Conservation (phyloP, 805 yeast genomes). For the Cyberlindnera maritima region DNA sequence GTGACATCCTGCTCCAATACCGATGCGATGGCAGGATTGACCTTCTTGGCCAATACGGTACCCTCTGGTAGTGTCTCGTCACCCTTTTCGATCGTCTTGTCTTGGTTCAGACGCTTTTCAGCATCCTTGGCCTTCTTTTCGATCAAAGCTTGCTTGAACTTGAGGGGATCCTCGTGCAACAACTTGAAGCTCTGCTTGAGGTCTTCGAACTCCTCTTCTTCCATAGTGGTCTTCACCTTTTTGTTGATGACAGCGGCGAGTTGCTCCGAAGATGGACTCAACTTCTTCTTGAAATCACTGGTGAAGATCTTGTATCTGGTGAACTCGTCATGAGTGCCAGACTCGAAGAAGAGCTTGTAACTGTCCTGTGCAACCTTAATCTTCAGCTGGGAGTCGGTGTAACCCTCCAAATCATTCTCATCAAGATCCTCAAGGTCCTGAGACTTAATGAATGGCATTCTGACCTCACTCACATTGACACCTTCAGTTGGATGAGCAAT, state of each 20-base stretch:
- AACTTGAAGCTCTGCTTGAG: slow-evolving; percentile 5
- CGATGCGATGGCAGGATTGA: slow-evolving; percentile 24
- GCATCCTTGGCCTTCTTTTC: slow-evolving; percentile 12
- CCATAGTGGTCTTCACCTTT: slow-evolving; percentile 3
- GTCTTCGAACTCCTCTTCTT: slow-evolving; percentile 14
- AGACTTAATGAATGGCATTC: slow-evolving; percentile 73
- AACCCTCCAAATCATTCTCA: slow-evolving; percentile 56
- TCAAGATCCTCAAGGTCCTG: slow-evolving; percentile 40
- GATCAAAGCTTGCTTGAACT: slow-evolving; percentile 11
- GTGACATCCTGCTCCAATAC: slow-evolving; percentile 30
- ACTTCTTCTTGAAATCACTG: slow-evolving; percentile 32
- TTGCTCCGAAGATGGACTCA: slow-evolving; percentile 33
- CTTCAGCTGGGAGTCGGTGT: slow-evolving; percentile 64
- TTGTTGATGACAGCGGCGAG: slow-evolving; percentile 14
- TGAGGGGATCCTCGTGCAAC: slow-evolving; percentile 8
- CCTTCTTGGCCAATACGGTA: slow-evolving; percentile 12
- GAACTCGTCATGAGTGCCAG: slow-evolving; percentile 75
- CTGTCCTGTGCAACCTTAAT: slow-evolving; percentile 78
- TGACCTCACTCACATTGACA: slow-evolving; percentile 70
- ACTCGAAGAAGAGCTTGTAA: slow-evolving; percentile 78
- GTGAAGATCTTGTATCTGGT: slow-evolving; percentile 56
- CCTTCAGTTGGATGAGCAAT: slow-evolving; percentile 99
- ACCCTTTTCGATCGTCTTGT: slow-evolving; percentile 22
- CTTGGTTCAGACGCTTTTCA: slow-evolving; percentile 18
- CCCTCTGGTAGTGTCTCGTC: slow-evolving; percentile 23